A percentile compares a stretch with the other conserved stretches of the same genome.
Conservation (phyloP, 2,329 filamentous ascomycete genomes). For the Ophiostoma perfectum region DNA sequence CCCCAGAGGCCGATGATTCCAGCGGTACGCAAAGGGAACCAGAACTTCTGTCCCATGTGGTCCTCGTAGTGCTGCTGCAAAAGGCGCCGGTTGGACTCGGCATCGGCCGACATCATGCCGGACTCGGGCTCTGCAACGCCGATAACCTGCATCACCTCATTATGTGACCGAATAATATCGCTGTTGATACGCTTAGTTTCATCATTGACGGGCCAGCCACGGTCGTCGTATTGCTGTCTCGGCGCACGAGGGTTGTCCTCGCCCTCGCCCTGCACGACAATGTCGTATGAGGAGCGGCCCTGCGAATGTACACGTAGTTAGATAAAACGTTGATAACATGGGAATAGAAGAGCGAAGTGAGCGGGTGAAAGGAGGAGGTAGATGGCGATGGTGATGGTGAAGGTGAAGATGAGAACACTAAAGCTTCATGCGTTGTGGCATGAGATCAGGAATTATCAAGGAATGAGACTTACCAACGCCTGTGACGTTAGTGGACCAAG, state of each 20-base stretch:
- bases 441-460: not conserved
- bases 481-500: conserved; percentile 53
- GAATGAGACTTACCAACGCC: conserved; percentile 43
- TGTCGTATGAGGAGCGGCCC: conserved; percentile 58
- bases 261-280: conserved; percentile 48
- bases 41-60: conserved; percentile 39
- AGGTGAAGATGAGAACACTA: not conserved
- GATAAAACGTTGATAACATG: not conserved
- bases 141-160: conserved; percentile 59
- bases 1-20: conserved; percentile 47
- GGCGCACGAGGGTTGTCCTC: conserved; percentile 39
- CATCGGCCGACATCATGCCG: conserved; percentile 32
- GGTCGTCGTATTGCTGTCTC: conserved; percentile 48
- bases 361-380: not conserved
- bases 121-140: conserved; percentile 57
- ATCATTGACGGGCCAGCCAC: conserved; percentile 52
- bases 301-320: conserved; percentile 28
- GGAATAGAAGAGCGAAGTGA: not conserved
- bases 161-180: conserved; percentile 55
- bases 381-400: not conserved
- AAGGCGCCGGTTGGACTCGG: conserved; percentile 39
- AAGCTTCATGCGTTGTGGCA: too few species aligned
- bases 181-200: conserved; percentile 51
- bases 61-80: conserved; percentile 47
- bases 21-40: conserved; percentile 34